Conservation (phyloP, 169 alveolate genomes). For the Ichthyophthirius multifiliis region DNA sequence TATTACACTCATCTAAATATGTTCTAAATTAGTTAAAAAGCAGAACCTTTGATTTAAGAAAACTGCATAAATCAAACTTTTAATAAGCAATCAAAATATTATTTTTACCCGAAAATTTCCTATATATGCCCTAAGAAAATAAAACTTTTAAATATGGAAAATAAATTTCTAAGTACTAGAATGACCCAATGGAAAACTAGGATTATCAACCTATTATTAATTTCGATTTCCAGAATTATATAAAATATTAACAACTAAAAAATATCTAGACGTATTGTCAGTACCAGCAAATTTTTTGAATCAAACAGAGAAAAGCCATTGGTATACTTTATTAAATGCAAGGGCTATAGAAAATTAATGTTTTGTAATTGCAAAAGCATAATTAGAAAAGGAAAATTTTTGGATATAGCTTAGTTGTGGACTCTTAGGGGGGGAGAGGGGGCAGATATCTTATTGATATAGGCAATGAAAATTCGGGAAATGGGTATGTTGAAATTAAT, state of each 20-base stretch:
- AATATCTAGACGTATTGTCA: constrained; percentile 52
- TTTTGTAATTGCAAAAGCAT: constrained; percentile 60
- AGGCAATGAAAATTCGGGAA: constrained; percentile 42
- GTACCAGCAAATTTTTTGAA: constrained; percentile 64
- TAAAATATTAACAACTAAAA: constrained; percentile 39
- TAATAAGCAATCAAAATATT: too few species aligned
- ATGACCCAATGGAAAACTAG: constrained; percentile 63
- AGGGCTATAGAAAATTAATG: constrained; percentile 76
- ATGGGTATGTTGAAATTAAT: constrained; percentile 52
- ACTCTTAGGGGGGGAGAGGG: constrained; percentile 78
- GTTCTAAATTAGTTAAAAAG: too few species aligned
- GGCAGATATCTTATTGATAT: constrained; percentile 47
- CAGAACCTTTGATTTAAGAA: too few species aligned
- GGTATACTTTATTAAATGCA: constrained; percentile 63
- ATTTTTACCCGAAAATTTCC: too few species aligned
- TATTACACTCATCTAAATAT: too few species aligned
- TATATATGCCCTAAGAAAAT: too few species aligned
- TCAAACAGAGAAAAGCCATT: constrained; percentile 69
- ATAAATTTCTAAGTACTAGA: constrained; percentile 42
- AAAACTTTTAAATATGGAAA: constrained; percentile 48
- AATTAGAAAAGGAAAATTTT: constrained; percentile 46
- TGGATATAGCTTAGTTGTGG: constrained; percentile 62
- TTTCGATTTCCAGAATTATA: constrained; percentile 71
- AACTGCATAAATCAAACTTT: too few species aligned
- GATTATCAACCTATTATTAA: constrained; percentile 61